Conservation (phyloP, 2,329 filamentous ascomycete species). For the Blastomyces silverae region DNA sequence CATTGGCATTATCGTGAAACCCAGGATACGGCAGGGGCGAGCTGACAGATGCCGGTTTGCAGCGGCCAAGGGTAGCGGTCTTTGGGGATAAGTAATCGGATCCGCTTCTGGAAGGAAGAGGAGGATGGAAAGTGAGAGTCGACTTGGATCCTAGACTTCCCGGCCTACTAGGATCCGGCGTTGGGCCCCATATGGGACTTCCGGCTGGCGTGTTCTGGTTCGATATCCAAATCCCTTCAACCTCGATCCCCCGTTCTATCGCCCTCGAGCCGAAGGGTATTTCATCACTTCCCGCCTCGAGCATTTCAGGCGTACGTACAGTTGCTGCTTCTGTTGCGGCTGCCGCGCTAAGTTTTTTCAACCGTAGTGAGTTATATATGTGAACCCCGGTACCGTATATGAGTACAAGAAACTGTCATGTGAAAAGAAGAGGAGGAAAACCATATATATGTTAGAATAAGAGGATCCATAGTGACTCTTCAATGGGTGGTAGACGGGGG, state of each 20-base stretch:
- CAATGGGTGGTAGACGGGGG: conserved; percentile 14
- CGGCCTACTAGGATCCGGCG: conserved; percentile 23
- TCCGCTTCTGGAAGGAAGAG: neutral
- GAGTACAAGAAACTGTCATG: conserved; percentile 55
- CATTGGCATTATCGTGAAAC: neutral
- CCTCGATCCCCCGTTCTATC: conserved; percentile 71
- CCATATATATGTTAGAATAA: conserved; percentile 10
- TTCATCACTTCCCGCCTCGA: conserved; percentile 50
- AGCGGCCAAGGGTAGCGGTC: neutral
- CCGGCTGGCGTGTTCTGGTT: conserved; percentile 37
- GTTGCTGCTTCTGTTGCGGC: conserved; percentile 53
- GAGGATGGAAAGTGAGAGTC: neutral
- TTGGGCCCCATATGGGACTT: conserved; percentile 24
- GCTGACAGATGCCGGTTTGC: conserved; percentile 3
- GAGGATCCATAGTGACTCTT: neutral
- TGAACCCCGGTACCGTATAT: conserved; percentile 61
- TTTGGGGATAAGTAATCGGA: neutral
- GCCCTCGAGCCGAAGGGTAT: conserved; percentile 83
- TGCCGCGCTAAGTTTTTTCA: conserved; percentile 55
- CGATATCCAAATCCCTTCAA: conserved; percentile 78
- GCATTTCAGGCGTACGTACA: conserved; percentile 47
- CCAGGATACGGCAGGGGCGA: neutral
- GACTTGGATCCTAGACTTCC: conserved; percentile 11
- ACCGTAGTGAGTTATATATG: conserved; percentile 48
- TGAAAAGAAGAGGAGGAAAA: neutral